phyloP scores from a whole-genome alignment of 345 rosid genomes.

The Citrus glauca region DNA sequence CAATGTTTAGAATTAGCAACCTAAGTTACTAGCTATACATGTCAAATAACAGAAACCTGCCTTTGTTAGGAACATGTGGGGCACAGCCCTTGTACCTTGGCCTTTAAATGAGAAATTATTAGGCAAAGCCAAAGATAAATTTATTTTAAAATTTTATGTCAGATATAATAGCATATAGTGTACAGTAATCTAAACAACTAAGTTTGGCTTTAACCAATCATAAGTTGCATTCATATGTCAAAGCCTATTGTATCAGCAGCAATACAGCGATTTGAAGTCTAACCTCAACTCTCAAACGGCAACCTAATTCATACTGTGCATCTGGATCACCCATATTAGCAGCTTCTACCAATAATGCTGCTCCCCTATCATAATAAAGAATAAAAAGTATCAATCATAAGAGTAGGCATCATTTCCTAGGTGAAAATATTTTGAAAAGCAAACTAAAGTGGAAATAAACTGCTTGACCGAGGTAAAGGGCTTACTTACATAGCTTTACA shows the following conservation, averaged over 20 bases:
- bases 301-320: conserved; percentile 81
- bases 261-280: conserved; percentile 12
- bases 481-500: conserved; percentile 76
- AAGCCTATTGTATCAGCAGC: not conserved
- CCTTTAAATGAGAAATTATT: not conserved
- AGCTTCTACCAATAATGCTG: conserved; percentile 91
- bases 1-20: not conserved
- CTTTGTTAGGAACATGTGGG: not conserved
- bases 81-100: not conserved
- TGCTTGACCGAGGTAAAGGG: not conserved
- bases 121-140: not conserved
- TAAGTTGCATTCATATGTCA: not conserved
- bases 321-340: conserved; percentile 94
- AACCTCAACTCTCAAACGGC: conserved; percentile 84
- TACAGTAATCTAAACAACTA: not conserved
- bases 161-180: not conserved
- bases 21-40: not conserved
- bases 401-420: not conserved
- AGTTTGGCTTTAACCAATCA: not conserved
- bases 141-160: not conserved
- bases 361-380: conserved; percentile 47
- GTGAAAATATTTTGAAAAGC: not conserved
- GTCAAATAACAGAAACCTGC: not conserved
- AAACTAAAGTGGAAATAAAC: not conserved
- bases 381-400: conserved; percentile 4